Conservation (phyloP, 2,329 filamentous ascomycete genomes). For the Colletotrichum liriopes region DNA sequence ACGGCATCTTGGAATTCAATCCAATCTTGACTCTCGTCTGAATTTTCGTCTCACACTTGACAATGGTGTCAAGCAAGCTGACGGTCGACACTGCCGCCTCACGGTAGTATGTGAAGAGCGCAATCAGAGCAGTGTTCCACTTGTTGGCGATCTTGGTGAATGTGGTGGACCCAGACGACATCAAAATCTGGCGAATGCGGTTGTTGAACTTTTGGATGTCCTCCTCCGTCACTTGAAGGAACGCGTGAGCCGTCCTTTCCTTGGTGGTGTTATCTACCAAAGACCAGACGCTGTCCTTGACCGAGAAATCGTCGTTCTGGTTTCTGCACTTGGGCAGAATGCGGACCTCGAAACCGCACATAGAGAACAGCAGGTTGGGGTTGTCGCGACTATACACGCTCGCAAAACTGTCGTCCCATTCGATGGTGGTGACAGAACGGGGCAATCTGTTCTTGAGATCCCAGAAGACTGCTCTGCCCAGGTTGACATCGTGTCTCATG, state of each 20-base stretch:
- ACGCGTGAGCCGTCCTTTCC: slow-evolving; percentile 96
- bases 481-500: slow-evolving; percentile 98
- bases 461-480: slow-evolving; percentile 98
- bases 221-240: slow-evolving; percentile 97
- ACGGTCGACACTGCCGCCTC: slow-evolving; percentile 98
- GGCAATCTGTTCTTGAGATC: slow-evolving; percentile 97
- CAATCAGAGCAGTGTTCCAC: slow-evolving; percentile 98
- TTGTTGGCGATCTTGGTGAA: slow-evolving; percentile 99
- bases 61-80: slow-evolving; percentile 94
- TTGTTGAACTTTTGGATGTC: slow-evolving; percentile 99
- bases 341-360: slow-evolving; percentile 98
- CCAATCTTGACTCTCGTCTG: slow-evolving; percentile 99
- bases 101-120: slow-evolving; percentile 98
- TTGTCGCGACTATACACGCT: slow-evolving; percentile 99
- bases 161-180: slow-evolving; percentile 99
- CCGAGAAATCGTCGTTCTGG: slow-evolving; percentile 94
- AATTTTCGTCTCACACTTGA: slow-evolving; percentile 99
- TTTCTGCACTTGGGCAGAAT: slow-evolving; percentile 97
- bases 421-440: slow-evolving; percentile 94
- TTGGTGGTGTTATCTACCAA: slow-evolving; percentile 97
- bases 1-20: slow-evolving; percentile 99
- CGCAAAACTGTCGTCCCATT: slow-evolving; percentile 99
- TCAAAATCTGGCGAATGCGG: slow-evolving; percentile 96
- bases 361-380: slow-evolving; percentile 95
- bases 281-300: slow-evolving; percentile 99